A percentile compares a stretch with the other conserved stretches of the same genome.
These are phyloP conservation scores for Ceriops tagal DNA, from an alignment of 345 rosid species.

Conservation along the genomic window DNA sequence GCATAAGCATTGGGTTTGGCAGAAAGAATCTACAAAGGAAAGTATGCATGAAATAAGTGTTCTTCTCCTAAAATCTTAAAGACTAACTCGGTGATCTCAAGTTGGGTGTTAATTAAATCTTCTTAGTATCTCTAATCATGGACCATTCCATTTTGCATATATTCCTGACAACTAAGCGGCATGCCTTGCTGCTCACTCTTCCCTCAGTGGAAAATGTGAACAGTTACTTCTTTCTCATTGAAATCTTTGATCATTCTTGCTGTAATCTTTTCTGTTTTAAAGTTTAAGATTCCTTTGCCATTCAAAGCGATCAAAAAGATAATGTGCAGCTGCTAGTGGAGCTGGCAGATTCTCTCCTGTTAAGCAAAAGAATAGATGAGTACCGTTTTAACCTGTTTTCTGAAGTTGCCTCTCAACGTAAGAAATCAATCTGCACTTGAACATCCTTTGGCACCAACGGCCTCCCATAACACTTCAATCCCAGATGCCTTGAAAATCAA, in stretches of 20 bases:
- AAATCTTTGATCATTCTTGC: conserved; percentile 3
- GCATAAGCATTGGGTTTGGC: neutral
- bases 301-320: conserved; percentile 22
- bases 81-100: conserved; percentile 26
- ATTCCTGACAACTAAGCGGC: conserved; percentile 2
- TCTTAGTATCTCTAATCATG: neutral
- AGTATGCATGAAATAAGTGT: neutral
- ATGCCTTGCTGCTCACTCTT: conserved; percentile 3
- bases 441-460: neutral
- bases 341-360: conserved; percentile 25
- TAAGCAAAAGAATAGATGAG: conserved; percentile 1
- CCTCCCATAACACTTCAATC: neutral
- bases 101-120: conserved; percentile 19
- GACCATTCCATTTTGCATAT: conserved; percentile 6
- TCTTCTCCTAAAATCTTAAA: conserved; percentile 9
- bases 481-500: neutral
- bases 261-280: conserved; percentile 4
- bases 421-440: conserved; percentile 7
- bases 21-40: conserved; percentile 8
- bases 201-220: neutral
- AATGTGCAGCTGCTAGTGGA: conserved; percentile 19
- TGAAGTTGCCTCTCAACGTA: conserved; percentile 6
- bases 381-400: conserved; percentile 1
- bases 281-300: conserved; percentile 15
- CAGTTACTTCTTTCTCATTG: conserved; percentile 1